Evolutionary conservation across 352 stramenopile genomes (phyloP), one percentile per base, ranked within the genome.

Genomic region (Pythium apleroticum): DNA sequence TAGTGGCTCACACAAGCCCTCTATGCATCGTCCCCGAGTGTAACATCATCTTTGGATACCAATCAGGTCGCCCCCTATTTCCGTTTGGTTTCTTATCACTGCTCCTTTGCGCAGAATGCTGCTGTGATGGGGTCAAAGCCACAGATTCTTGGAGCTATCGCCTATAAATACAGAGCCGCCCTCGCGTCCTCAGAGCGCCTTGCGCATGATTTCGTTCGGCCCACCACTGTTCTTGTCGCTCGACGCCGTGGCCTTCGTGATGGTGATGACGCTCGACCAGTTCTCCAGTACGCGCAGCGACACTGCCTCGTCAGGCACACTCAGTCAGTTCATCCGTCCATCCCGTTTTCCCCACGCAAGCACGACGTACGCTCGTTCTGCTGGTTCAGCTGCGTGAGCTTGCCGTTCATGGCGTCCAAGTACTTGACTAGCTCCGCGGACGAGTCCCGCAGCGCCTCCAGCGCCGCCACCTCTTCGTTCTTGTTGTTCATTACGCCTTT

Each of bases 231-330:
- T 57, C 72, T 73, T 46, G 41, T 70, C 52, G n/a, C 52, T 25
- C 3, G 68, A 39, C 35, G 62, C 30, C 24, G 78, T 76, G 30
- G 86, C 68, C 63, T 87, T 93, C 30, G 84, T 84, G 57, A 93
- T 81, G 49, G 75, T 73, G 57, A 93, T 86, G 54, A 91, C 84
- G 57, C 84, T 91, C 6, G 81, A 88, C 84, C 84, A 93, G 65
- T 93, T 93, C 69, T 91, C 82, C 31, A 93, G 65, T 60, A 93
- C 84, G 6, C 82, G 84, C 31, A 93, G 69, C 31, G 84, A 91
- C 62, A 88, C 84, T 93, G 52, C n/a, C n/a, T 27, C 0, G 28
- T 15, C 0, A 14, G 3, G n/a, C 22, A 20, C 27, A 43, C 17
- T 49, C 17, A 22, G 19, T 49, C 41, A 49, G 41, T 25, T 10